A percentile compares a stretch with the other conserved stretches of the same genome.
Evolutionary conservation across 176 grass and related monocot species (phyloP).

Genomic region (Juncus inflexus): DNA sequence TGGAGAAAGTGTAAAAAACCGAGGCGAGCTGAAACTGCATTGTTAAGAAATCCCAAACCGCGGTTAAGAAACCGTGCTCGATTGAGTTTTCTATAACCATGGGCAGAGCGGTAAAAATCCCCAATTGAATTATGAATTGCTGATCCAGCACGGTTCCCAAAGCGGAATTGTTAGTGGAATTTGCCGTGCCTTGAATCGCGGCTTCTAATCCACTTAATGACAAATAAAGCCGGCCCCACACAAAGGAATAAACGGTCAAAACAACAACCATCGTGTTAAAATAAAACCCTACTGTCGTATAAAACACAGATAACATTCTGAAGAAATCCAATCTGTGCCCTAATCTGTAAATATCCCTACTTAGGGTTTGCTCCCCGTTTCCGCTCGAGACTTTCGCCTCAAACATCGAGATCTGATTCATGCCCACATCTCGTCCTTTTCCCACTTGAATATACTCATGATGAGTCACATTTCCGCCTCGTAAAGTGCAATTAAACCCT

Average conservation of each 20-base stretch:
- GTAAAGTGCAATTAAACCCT: constrained; percentile 96
- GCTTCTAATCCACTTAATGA: constrained; percentile 85
- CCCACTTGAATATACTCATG: constrained; percentile 98
- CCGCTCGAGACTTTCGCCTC: constrained; percentile 97
- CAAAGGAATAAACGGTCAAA: constrained; percentile 87
- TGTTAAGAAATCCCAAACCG: constrained; percentile 90
- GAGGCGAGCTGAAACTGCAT: constrained; percentile 93
- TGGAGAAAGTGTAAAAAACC: constrained; percentile 94
- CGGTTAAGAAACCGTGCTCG: constrained; percentile 80
- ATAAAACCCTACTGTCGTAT: constrained; percentile 95
- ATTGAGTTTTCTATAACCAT: constrained; percentile 94
- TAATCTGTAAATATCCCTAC: constrained; percentile 89
- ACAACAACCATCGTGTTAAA: constrained; percentile 98
- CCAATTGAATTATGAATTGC: constrained; percentile 92
- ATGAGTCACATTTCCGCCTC: constrained; percentile 90
- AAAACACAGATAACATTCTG: constrained; percentile 86
- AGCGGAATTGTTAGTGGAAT: constrained; percentile 74
- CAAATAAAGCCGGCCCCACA: constrained; percentile 93
- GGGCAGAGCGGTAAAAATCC: constrained; percentile 84
- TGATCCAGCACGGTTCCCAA: constrained; percentile 77
- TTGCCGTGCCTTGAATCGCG: constrained; percentile 67
- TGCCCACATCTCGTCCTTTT: constrained; percentile 90
- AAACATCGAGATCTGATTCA: constrained; percentile 99
- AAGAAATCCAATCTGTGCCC: constrained; percentile 97
- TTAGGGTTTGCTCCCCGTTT: constrained; percentile 94